Evolutionary conservation across 345 rosid species (phyloP), one percentile per base, ranked within the genome.

Genomic region (Eucalyptus victrix): DNA sequence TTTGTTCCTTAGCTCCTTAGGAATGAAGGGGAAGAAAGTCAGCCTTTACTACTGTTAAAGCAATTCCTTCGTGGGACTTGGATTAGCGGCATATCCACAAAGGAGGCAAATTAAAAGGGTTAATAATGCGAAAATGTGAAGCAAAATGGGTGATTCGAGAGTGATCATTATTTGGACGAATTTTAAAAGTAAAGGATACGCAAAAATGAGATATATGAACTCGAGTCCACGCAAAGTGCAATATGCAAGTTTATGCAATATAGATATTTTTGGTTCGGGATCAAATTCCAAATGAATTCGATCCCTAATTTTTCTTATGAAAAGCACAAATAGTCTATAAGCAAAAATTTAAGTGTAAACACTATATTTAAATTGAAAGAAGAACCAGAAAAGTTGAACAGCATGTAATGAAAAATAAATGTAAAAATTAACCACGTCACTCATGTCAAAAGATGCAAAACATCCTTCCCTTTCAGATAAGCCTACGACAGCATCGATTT

Each of bases 371-470:
- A n/a, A 65, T 65, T 15, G 10, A n/a, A 65, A n/a, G 69, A 60
- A 60, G 21, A 9, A 69, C 12, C 4, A 69, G 23, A 69, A 69
- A 32, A 18, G 12, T 5, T 32, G 24, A 17, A 2, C 2, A 32
- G 13, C 6, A 17, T 32, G 21, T 4, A 32, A 69, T 18, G 80
- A 9, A 69, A 67, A 69, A 69, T 16, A 1, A 69, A n/a, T 17
- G 23, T 1, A 34, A 32, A 32, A 67, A 4, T 67, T 7, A 32
- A 67, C 2, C 11, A 8, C 0, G 24, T 69, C 42, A 0, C 24
- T 32, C 24, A 3, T 17, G 42, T 67, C 42, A 17, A 18, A 69
- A 4, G 40, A 69, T 69, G 80, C 80, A 17, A 69, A 69, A 32
- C 80, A 69, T 69, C 80, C 42, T 67, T 67, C 1, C 5, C 23